Percentiles rank a stretch among this genome's conserved stretches.
phyloP scores from a whole-genome alignment of 805 yeast species.

The Starmerella apis region DNA sequence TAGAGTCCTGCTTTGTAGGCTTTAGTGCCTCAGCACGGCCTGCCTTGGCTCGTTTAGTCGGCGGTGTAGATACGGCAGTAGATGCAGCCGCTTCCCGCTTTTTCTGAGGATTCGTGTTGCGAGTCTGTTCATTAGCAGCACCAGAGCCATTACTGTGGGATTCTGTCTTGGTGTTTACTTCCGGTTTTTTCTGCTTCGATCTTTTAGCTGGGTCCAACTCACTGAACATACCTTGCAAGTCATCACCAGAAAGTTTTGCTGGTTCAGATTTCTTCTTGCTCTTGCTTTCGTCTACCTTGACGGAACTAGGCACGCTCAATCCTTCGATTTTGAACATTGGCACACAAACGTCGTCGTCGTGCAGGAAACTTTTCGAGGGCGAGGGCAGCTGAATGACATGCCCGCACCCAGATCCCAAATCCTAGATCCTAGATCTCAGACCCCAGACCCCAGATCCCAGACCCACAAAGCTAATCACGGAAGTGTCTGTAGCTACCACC shows the following conservation, averaged over 20 bases:
- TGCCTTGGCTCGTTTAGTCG: neutral
- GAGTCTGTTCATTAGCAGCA: neutral
- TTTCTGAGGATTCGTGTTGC: neutral
- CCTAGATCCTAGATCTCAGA: neutral
- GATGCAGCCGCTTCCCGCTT: neutral
- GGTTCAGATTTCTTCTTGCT: slow-evolving; percentile 11
- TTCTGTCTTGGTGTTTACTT: neutral
- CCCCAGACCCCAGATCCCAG: neutral
- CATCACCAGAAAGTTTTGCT: slow-evolving; percentile 13
- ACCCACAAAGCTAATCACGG: too few species aligned
- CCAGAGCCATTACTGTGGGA: neutral
- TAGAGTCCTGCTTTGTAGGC: neutral
- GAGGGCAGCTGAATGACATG: neutral
- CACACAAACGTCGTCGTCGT: neutral
- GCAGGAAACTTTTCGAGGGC: slow-evolving; percentile 4
- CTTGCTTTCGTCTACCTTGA: slow-evolving; percentile 13
- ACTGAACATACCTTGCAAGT: slow-evolving; percentile 17
- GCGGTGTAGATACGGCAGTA: neutral
- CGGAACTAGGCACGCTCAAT: slow-evolving; percentile 17
- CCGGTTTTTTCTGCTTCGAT: neutral
- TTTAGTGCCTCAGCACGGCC: neutral
- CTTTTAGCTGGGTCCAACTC: slow-evolving; percentile 11
- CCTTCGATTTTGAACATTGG: slow-evolving; percentile 22
- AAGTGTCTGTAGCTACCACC: too few species aligned
- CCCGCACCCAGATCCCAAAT: neutral